Conservation (phyloP, 768 basidiomycete species). For the Rhodotorula diobovata region DNA sequence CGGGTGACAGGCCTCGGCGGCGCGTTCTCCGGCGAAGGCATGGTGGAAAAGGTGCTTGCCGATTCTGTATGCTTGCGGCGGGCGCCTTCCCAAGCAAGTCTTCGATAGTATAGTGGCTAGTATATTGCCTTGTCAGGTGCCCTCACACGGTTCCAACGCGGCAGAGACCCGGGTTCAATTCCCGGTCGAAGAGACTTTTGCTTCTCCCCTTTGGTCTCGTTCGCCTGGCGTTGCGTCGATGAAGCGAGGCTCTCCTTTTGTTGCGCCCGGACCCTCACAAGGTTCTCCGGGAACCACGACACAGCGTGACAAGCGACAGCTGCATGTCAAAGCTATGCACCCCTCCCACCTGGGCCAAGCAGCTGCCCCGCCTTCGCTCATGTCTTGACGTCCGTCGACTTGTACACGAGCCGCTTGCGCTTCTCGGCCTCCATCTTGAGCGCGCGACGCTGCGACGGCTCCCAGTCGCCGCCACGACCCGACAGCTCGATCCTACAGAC, state of each 20-base stretch:
- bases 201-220: background rate
- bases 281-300: background rate
- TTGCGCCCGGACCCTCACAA: too few relatives aligned
- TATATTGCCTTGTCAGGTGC: constrained; percentile 1
- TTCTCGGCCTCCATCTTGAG: constrained; percentile 12
- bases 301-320: too few relatives aligned
- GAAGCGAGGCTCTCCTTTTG: too few relatives aligned
- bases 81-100: too few relatives aligned
- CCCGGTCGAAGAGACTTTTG: background rate
- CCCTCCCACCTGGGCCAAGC: too few relatives aligned
- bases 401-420: background rate
- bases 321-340: too few relatives aligned
- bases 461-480: constrained; percentile 20
- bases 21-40: too few relatives aligned
- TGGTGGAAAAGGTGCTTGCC: too few relatives aligned
- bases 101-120: constrained; percentile 11
- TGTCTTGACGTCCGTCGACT: background rate
- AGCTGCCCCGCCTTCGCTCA: background rate
- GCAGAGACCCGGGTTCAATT: constrained; percentile 12
- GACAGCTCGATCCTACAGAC: constrained; percentile 12
- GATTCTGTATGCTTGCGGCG: too few relatives aligned
- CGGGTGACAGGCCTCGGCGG: too few relatives aligned
- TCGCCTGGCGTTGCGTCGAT: too few relatives aligned
- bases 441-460: constrained; percentile 8
- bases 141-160: background rate